These are phyloP conservation scores for Colletotrichum coccodes DNA, from an alignment of 2,329 filamentous ascomycete genomes.

Conservation along the genomic window DNA sequence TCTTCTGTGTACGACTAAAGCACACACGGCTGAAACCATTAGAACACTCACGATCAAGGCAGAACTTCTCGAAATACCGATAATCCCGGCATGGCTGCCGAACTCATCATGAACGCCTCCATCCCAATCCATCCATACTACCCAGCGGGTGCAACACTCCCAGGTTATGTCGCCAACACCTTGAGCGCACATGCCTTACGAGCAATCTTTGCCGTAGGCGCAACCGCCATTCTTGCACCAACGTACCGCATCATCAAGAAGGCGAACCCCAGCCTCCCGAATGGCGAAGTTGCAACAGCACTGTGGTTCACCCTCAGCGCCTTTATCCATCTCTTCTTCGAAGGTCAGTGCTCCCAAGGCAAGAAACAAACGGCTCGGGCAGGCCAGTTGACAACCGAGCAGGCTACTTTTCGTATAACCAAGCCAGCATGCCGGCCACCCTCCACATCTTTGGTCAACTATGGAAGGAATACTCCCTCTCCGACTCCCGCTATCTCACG, in stretches of 20 bases:
- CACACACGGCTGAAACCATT: not conserved
- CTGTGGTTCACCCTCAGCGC: slow-evolving; percentile 83
- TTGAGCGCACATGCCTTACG: slow-evolving; percentile 69
- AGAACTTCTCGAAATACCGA: not conserved
- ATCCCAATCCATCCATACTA: slow-evolving; percentile 73
- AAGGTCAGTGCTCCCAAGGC: slow-evolving; percentile 49
- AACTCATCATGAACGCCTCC: slow-evolving; percentile 18
- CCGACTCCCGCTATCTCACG: slow-evolving; percentile 65
- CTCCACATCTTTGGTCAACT: slow-evolving; percentile 60
- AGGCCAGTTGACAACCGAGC: slow-evolving; percentile 26
- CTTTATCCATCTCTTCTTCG: slow-evolving; percentile 56
- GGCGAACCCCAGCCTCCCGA: slow-evolving; percentile 61
- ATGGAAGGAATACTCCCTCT: slow-evolving; percentile 69
- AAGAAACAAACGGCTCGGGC: too few relatives aligned
- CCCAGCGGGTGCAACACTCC: slow-evolving; percentile 70
- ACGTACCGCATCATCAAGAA: slow-evolving; percentile 65
- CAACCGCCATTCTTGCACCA: slow-evolving; percentile 64
- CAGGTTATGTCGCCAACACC: slow-evolving; percentile 74
- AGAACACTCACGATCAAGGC: not conserved
- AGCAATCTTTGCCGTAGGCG: slow-evolving; percentile 66
- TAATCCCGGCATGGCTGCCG: not conserved
- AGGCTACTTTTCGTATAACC: slow-evolving; percentile 62
- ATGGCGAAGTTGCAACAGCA: slow-evolving; percentile 66
- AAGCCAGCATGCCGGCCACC: slow-evolving; percentile 49
- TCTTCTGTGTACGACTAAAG: not conserved